These are phyloP conservation scores for Pythium phragmiticola DNA, from an alignment of 352 stramenopile genomes.

Conservation along the genomic window DNA sequence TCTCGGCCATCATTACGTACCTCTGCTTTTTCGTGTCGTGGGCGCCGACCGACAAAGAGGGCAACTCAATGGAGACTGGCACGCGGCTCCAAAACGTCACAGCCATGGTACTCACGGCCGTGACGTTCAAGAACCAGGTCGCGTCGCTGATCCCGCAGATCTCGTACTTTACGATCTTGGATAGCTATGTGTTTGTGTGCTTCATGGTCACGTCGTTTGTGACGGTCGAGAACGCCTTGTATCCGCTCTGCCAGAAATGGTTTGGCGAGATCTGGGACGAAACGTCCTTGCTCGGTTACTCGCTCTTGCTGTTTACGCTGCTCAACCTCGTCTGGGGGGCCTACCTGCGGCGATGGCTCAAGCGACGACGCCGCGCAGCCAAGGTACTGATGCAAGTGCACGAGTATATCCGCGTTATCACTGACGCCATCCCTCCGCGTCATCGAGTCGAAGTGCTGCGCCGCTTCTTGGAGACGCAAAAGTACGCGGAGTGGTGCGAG, in stretches of 20 bases:
- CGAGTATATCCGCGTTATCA: constrained; percentile 33
- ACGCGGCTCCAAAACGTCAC: constrained; percentile 58
- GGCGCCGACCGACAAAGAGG: constrained; percentile 2
- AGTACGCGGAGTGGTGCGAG: constrained; percentile 9
- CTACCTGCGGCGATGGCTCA: constrained; percentile 29
- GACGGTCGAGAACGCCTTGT: constrained; percentile 56
- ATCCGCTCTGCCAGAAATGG: constrained; percentile 23
- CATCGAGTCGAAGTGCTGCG: constrained; percentile 3
- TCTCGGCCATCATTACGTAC: constrained; percentile 49
- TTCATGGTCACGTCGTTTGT: constrained; percentile 57
- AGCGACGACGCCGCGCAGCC: constrained; percentile 23
- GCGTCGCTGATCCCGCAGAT: constrained; percentile 50
- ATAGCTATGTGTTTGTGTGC: constrained; percentile 65
- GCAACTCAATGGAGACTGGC: constrained; percentile 40
- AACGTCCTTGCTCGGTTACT: constrained; percentile 33
- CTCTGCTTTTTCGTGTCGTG: constrained; percentile 38
- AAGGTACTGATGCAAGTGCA: constrained; percentile 34
- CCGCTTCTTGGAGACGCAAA: constrained; percentile 19
- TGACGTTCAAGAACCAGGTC: constrained; percentile 68
- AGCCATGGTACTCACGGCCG: constrained; percentile 57
- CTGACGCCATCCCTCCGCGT: background rate
- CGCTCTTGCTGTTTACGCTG: constrained; percentile 37
- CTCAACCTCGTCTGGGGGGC: constrained; percentile 39
- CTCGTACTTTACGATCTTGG: constrained; percentile 63
- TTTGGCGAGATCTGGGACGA: constrained; percentile 32